Evolutionary conservation across 345 rosid genomes (phyloP).

Genomic region (Heritiera fomes): DNA sequence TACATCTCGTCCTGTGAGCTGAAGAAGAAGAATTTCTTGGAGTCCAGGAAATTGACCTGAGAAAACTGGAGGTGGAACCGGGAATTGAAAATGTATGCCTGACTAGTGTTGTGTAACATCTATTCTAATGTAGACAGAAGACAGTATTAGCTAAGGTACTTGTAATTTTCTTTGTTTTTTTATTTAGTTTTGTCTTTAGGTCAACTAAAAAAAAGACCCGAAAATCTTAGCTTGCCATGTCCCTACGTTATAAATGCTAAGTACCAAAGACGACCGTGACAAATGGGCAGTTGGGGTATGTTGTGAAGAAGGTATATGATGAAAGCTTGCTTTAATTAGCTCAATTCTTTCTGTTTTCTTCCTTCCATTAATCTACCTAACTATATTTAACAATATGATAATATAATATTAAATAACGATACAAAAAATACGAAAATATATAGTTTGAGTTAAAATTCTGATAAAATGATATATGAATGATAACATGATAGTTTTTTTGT

Average conservation of each 20-base stretch:
- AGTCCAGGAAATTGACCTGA: constrained; percentile 57
- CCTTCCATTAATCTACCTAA: too few species aligned
- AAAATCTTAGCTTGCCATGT: neutral
- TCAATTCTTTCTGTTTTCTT: too few species aligned
- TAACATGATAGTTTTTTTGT: too few species aligned
- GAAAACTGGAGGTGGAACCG: neutral
- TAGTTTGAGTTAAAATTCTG: too few species aligned
- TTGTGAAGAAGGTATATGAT: too few species aligned
- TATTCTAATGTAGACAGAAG: neutral
- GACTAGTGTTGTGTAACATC: neutral
- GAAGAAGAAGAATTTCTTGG: constrained; percentile 73
- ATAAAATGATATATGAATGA: too few species aligned
- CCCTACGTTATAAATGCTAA: constrained; percentile 10
- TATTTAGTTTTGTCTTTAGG: neutral
- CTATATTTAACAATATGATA: too few species aligned
- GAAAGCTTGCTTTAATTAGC: too few species aligned
- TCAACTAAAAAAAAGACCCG: neutral
- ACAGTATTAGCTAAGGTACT: neutral
- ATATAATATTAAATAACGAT: too few species aligned
- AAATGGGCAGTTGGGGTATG: neutral
- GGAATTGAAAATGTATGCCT: neutral
- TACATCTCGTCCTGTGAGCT: constrained; percentile 66
- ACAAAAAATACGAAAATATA: too few species aligned
- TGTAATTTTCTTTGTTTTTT: neutral
- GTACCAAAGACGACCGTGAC: neutral